Conservation (phyloP, 306 rosid genomes). For the Fragaria iinumae region DNA sequence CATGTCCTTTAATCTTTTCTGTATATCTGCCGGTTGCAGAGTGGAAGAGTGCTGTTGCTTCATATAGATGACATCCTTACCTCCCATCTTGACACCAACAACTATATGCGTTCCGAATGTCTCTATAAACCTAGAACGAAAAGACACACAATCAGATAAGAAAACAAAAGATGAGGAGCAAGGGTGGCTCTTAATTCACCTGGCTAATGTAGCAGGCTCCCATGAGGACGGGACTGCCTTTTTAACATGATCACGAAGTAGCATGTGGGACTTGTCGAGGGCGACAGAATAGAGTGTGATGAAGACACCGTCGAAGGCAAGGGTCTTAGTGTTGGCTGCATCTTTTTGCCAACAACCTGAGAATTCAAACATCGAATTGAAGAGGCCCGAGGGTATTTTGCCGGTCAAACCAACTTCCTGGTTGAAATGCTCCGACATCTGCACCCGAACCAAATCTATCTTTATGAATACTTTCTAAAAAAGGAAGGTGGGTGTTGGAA, state of each 20-base stretch:
- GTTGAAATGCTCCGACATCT: slow-evolving; percentile 99
- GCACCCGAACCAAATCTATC: not conserved
- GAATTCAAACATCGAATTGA: slow-evolving; percentile 90
- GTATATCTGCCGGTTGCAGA: slow-evolving; percentile 89
- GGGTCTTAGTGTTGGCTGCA: slow-evolving; percentile 82
- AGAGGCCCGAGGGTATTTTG: slow-evolving; percentile 94
- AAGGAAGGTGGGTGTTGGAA: no score
- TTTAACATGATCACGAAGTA: slow-evolving; percentile 66
- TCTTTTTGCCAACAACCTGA: slow-evolving; percentile 99
- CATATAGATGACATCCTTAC: slow-evolving; percentile 92
- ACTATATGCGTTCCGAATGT: slow-evolving; percentile 89
- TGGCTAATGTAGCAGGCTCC: slow-evolving; percentile 94
- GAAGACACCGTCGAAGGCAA: slow-evolving; percentile 93
- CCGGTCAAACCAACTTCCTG: slow-evolving; percentile 85
- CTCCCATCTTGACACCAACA: slow-evolving; percentile 97
- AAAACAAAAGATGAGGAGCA: not conserved
- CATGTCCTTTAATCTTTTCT: slow-evolving; percentile 79
- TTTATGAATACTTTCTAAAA: no score
- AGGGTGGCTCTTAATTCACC: slow-evolving; percentile 41
- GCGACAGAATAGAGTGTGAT: slow-evolving; percentile 93
- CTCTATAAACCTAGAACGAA: slow-evolving; percentile 71
- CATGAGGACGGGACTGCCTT: slow-evolving; percentile 83
- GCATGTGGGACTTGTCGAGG: slow-evolving; percentile 84
- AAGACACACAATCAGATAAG: not conserved
- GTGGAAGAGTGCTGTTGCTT: slow-evolving; percentile 92